Evolutionary conservation across 441 rosid species (phyloP).

Genomic region (Arabidopsis lyrata): DNA sequence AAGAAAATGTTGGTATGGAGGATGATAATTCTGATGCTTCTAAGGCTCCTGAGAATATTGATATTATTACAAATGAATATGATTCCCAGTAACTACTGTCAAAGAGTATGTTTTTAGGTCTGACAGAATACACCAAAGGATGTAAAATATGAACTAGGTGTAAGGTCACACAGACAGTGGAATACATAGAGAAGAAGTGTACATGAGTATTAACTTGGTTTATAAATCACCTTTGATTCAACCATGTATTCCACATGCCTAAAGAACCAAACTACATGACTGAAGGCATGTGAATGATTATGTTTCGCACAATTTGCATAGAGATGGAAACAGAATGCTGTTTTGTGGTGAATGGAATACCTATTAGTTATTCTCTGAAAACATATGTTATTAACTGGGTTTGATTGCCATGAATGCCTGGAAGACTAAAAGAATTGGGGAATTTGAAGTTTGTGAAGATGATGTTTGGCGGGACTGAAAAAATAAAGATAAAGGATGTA

Average conservation of each 20-base stretch:
- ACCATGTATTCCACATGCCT: background rate
- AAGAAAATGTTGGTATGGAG: no score
- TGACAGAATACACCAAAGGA: no score
- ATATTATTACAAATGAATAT: no score
- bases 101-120: no score
- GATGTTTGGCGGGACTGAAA: no score
- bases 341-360: background rate
- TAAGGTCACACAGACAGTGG: background rate
- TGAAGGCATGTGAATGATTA: background rate
- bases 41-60: no score
- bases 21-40: no score
- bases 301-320: background rate
- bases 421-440: background rate
- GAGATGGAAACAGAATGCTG: background rate
- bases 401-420: background rate
- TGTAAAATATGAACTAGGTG: no score
- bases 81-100: no score
- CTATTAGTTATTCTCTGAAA: background rate
- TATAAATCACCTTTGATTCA: background rate
- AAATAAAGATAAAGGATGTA: no score
- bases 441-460: no score
- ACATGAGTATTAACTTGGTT: background rate
- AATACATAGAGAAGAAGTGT: background rate
- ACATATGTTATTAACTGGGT: background rate
- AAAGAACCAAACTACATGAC: background rate